Percentiles rank a stretch among this genome's conserved stretches.
These are phyloP conservation scores for Microbotryum saponariae DNA, from an alignment of 1,284 basidiomycete species.

Conservation along the genomic window DNA sequence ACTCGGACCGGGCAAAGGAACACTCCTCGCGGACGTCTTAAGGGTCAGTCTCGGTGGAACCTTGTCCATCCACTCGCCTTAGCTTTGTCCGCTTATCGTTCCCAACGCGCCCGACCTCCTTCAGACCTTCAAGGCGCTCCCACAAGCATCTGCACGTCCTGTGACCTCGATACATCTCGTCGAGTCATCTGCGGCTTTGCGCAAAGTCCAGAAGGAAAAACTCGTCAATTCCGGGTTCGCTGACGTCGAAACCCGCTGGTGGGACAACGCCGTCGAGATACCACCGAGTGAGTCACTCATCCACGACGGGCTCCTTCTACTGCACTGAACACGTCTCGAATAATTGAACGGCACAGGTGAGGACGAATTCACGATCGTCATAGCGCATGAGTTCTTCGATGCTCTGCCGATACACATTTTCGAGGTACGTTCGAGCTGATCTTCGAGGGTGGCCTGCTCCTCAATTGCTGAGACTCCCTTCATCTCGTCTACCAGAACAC, in stretches of 20 bases:
- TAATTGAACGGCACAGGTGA: slow-evolving; percentile 38
- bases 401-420: slow-evolving; percentile 87
- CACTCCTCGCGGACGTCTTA: slow-evolving; percentile 83
- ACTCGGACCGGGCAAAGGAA: slow-evolving; percentile 89
- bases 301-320: neutral
- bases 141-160: slow-evolving; percentile 54
- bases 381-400: slow-evolving; percentile 98
- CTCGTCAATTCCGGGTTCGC: slow-evolving; percentile 44
- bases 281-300: slow-evolving; percentile 41
- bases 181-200: slow-evolving; percentile 67
- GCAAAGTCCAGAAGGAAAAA: slow-evolving; percentile 55
- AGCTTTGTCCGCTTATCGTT: neutral
- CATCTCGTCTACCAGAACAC: slow-evolving; percentile 53
- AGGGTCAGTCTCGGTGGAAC: slow-evolving; percentile 50
- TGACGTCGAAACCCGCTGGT: slow-evolving; percentile 55
- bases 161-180: slow-evolving; percentile 63
- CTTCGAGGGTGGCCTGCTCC: neutral
- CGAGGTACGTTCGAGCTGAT: slow-evolving; percentile 69
- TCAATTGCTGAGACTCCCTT: neutral
- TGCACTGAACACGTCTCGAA: too few species aligned
- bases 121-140: slow-evolving; percentile 39
- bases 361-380: slow-evolving; percentile 65
- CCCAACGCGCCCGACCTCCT: neutral
- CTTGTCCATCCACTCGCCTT: neutral
- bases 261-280: slow-evolving; percentile 64